phyloP scores from a whole-genome alignment of 208 protist species.

The Acanthamoeba royreba region DNA sequence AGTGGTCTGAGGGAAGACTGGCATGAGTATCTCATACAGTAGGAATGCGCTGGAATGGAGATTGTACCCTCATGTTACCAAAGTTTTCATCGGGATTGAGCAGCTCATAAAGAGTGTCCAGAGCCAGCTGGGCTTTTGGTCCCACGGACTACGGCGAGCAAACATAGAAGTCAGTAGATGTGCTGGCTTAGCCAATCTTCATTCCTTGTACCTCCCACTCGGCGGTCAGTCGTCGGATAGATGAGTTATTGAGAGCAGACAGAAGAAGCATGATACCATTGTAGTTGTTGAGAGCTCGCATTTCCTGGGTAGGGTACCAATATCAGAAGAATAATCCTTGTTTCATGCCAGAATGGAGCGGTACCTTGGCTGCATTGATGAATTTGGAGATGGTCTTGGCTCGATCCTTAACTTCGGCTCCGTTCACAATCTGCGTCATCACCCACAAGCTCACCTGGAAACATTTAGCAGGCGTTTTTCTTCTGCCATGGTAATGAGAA shows the following conservation, averaged over 20 bases:
- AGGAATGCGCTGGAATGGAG: too few relatives aligned
- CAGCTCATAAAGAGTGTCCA: constrained; percentile 22
- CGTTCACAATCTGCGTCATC: constrained; percentile 27
- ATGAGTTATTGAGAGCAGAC: not conserved
- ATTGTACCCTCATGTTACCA: not conserved
- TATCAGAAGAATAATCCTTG: too few relatives aligned
- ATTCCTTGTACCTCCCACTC: constrained; percentile 13
- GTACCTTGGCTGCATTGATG: constrained; percentile 19
- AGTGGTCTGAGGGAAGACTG: too few relatives aligned
- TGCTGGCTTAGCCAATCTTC: too few relatives aligned
- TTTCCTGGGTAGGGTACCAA: not conserved
- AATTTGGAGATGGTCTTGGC: not conserved
- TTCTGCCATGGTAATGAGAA: too few relatives aligned
- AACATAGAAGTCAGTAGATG: not conserved
- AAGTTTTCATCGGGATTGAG: constrained; percentile 38
- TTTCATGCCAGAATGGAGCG: too few relatives aligned
- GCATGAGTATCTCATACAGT: too few relatives aligned
- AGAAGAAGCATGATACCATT: constrained; percentile 24
- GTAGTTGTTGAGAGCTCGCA: constrained; percentile 37
- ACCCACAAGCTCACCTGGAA: constrained; percentile 39
- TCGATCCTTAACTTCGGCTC: not conserved
- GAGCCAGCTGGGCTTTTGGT: not conserved
- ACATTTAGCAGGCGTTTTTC: not conserved
- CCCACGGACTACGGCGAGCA: not conserved
- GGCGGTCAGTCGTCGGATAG: not conserved